Evolutionary conservation across 768 basidiomycete genomes (phyloP), one percentile per base, ranked within the genome.

Genomic region (Panaeolus cyanescens): DNA sequence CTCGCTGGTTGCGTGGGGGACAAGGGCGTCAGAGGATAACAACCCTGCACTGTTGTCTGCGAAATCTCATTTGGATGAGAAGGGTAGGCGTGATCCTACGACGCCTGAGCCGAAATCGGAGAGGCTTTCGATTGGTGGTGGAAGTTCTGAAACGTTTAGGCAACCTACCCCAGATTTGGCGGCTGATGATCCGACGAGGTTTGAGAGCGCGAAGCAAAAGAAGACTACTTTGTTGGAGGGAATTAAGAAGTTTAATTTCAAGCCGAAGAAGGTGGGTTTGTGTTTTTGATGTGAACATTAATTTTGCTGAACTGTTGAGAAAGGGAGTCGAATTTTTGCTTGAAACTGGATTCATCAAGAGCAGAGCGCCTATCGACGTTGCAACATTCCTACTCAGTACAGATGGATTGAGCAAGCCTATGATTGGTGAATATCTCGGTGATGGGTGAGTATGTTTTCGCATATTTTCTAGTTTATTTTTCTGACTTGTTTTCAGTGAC

Each of bases 371-470:
- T 2, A 76, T 82, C 55, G 91, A 93, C 67, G 83, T 99, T 59
- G 96, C 96, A 0, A 75, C 75, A 17, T 99, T 99, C 79, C 77
- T 99, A 37, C 80, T 94, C 22, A 82, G 84, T 32, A 94, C 94
- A 2, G 96, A 99, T 71, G 97, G 97, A 2, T 79, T 99, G 45
- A 96, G 87, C 74, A 99, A 99, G 74, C 83, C 90, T 8, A 92
- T 94, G 88, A 96, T 99, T 62, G 97, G 97, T 61, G 97, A 99
- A 79, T 99, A 97, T 74, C 80, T 99, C 4, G 97, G 97, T 34
- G 97, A 99, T 82, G 95, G 89, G 96, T 98, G 62, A 72, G 88
- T 80, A 9, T 7, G 42, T 59, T 19, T 30, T 31, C 50, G 19
- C 45, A 36, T 31, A 20, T 61, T n/a, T 55, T 34, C 53, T 54